Base-by-base conservation (phyloP, 2,329 filamentous ascomycete genomes). In the Emydomyces testavorans region DNA sequence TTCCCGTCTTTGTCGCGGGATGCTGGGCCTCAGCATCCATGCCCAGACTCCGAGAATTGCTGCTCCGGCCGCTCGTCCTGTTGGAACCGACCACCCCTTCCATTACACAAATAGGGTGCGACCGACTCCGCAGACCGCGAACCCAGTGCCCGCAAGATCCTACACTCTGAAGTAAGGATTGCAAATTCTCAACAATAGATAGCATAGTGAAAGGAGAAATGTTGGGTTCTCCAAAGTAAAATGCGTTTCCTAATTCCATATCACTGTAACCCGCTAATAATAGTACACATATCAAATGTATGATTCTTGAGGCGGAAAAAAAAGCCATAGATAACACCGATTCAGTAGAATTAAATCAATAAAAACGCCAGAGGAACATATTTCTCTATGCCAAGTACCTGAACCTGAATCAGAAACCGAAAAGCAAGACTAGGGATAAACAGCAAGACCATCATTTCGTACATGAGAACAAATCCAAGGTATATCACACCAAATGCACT, bases 201-300 rank as follows among this genome's bases (percentile, higher is more conserved):
- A 20, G 26, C 8, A 37, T 38, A 4, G 21, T n/a, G n/a, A n/a
- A n/a, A n/a, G 21, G 15, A 37, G 21, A 23, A 37, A 23, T 37
- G 2, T 13, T 6, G 4, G 20, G 13, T 23, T 35, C 6, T 37
- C n/a, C 35, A 21, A 13, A 21, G 21, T 15, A 24, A 38, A 15
- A 15, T 26, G 3, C 21, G 7, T 15, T 21, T 37, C n/a, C 6
- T 11, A 21, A 21, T 18, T 18, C 2, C n/a, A 5, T 11, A 3
- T 18, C 34, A 37, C 4, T 4, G 10, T 10, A 21, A 10, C 26
- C 26, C 16, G 7, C 36, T 24, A 24, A 26, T 38, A 38, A 21
- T 38, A 38, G n/a, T 13, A 38, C 36, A n/a, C 36, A 38, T 38
- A 24, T 38, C 20, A 6, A 21, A 37, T n/a, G 35, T 38, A 38